A percentile compares a stretch with the other conserved stretches of the same genome.
Conservation (phyloP, 345 rosid species). For the Pugionium cornutum region DNA sequence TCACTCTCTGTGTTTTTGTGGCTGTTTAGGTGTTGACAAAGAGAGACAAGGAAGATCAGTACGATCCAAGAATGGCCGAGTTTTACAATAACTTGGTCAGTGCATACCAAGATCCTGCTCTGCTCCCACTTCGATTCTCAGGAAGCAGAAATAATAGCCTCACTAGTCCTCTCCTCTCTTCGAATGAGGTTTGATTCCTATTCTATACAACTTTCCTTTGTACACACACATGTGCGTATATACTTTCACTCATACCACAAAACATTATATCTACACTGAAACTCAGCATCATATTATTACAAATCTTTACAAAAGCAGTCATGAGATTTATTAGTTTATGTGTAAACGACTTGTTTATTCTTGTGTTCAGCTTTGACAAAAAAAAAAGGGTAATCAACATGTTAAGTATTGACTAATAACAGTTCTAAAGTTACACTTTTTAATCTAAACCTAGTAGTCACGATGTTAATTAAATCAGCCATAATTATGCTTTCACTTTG, state of each 20-base stretch:
- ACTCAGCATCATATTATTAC: not conserved
- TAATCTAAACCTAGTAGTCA: not conserved
- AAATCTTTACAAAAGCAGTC: conserved; percentile 18
- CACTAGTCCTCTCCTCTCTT: conserved; percentile 64
- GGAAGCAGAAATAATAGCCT: conserved; percentile 50
- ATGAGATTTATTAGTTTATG: not conserved
- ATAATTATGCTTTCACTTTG: conserved; percentile 22
- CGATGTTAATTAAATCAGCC: conserved; percentile 1
- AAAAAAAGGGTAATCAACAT: conserved; percentile 1
- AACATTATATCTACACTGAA: conserved; percentile 15
- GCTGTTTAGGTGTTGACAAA: conserved; percentile 61
- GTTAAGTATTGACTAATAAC: conserved; percentile 2
- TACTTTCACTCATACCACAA: conserved; percentile 20
- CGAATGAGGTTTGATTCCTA: conserved; percentile 43
- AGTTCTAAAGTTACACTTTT: not conserved
- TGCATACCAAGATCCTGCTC: conserved; percentile 83
- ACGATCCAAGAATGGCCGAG: conserved; percentile 56
- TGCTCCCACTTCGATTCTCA: conserved; percentile 61
- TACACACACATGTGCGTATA: conserved; percentile 27
- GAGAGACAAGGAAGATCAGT: conserved; percentile 69
- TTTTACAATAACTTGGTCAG: conserved; percentile 57
- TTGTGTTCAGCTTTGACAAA: not conserved
- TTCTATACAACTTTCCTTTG: not conserved
- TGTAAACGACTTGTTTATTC: not conserved
- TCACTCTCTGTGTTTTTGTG: conserved; percentile 14